Conservation (phyloP, 768 basidiomycete genomes). For the Cytidiella melzeri region DNA sequence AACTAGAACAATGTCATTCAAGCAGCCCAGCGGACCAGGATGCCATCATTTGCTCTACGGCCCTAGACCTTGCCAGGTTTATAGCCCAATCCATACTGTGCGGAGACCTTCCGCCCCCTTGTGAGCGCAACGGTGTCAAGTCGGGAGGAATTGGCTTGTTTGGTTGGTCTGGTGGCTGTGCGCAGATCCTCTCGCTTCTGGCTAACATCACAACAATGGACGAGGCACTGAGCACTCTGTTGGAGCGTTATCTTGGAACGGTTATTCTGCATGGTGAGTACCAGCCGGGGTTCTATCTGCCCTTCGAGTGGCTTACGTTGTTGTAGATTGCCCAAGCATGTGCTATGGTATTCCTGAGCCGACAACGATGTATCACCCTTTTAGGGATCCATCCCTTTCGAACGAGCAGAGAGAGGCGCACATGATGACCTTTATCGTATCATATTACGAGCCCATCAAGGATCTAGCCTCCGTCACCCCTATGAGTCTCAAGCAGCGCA, state of each 20-base stretch:
- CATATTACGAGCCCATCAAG: not conserved
- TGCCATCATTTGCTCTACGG: not conserved
- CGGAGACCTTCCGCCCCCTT: not conserved
- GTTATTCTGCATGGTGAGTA: slow-evolving; percentile 7
- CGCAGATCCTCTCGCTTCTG: slow-evolving; percentile 3
- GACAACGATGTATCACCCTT: not conserved
- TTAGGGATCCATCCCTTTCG: not conserved
- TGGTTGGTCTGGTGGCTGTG: slow-evolving; percentile 10
- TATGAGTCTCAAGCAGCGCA: not conserved
- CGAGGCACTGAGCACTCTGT: not conserved
- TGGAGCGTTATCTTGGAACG: slow-evolving; percentile 6
- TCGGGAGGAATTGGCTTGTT: slow-evolving; percentile 6
- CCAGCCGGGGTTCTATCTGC: not conserved
- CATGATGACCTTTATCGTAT: not conserved
- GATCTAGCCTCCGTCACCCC: not conserved
- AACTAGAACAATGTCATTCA: slow-evolving; percentile 9
- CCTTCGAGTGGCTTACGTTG: too few relatives aligned
- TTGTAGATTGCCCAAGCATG: not conserved
- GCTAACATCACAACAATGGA: not conserved
- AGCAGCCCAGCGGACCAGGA: slow-evolving; percentile 2
- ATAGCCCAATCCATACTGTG: not conserved
- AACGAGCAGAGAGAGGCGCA: not conserved
- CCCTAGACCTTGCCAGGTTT: slow-evolving; percentile 5
- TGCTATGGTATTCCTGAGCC: not conserved
- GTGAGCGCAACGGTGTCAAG: not conserved